Evolutionary conservation across 2,329 filamentous ascomycete species (phyloP), one percentile per base, ranked within the genome.

Genomic region (Gaeumannomyces tritici): DNA sequence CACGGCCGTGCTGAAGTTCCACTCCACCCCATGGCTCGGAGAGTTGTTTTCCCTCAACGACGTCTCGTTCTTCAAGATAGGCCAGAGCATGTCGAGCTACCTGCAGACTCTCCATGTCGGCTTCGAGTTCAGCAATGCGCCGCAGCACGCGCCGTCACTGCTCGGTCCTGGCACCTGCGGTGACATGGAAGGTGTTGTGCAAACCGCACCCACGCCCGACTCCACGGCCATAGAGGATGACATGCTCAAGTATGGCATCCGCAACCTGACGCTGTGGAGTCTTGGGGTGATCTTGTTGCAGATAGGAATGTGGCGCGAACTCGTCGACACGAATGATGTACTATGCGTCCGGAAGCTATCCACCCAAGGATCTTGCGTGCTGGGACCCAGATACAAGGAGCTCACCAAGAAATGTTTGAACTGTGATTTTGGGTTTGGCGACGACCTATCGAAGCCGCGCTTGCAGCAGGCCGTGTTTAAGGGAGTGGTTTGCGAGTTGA

Each of bases 11-110:
- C 62, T 67, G 13, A 63, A 64, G 6, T 65, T 66, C 28, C 64
- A 67, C 55, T 64, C 63, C 7, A 66, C 65, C 2, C 64, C 66
- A 1, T 67, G 66, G 65, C 56, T 65, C 2, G 55, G 56, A 12
- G 61, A 63, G 0, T 56, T 61, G 13, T 66, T 63, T 55, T 60
- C 63, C 3, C 57, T 66, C 15, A 62, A 64, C 7, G 65, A 67
- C 9, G 42, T 67, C 15, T 65, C 61, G 12, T 65, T 65, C 58
- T 68, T 66, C 57, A 55, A 58, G 18, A 35, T 55, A 3, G 51
- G 54, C 7, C 55, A 55, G 11, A 62, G 62, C 15, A 62, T 68
- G 5, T 63, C 65, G 13, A 60, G 31, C 13, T 66, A 62, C 12
- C 54, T 68, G 21, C 60, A 57, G 1, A 67, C 66, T 7, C 64